Conservation (phyloP, 2,329 filamentous ascomycete genomes). For the Fusarium sp. region DNA sequence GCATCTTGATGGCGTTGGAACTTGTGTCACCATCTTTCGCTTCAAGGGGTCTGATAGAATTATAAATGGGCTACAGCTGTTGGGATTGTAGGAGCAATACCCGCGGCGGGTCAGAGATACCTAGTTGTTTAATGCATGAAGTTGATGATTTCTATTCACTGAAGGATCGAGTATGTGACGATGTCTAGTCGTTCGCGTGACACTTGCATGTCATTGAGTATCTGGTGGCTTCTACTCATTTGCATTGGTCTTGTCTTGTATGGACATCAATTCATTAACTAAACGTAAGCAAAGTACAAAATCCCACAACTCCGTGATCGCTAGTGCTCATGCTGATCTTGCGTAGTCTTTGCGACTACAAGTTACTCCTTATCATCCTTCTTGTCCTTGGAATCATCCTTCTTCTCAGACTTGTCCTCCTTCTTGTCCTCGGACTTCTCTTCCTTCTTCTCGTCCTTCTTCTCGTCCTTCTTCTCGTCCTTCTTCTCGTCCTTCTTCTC, state of each 20-base stretch:
- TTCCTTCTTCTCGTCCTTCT: too few relatives aligned
- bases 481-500: background rate
- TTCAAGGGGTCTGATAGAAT: slow-evolving; percentile 42
- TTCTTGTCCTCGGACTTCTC: background rate
- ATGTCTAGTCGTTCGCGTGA: too few relatives aligned
- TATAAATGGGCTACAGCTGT: slow-evolving; percentile 31
- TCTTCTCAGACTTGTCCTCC: too few relatives aligned
- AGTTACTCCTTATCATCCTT: slow-evolving; percentile 24
- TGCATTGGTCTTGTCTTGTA: background rate
- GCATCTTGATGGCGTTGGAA: slow-evolving; percentile 48
- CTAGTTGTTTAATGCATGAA: slow-evolving; percentile 46
- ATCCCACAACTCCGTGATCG: slow-evolving; percentile 27
- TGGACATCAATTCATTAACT: slow-evolving; percentile 21
- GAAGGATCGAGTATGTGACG: too few relatives aligned
- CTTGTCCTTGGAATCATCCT: slow-evolving; percentile 5
- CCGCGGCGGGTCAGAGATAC: slow-evolving; percentile 43
- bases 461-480: too few relatives aligned
- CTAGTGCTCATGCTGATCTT: slow-evolving; percentile 13
- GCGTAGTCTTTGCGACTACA: background rate
- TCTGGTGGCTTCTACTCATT: too few relatives aligned
- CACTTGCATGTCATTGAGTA: too few relatives aligned
- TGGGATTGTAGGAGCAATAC: slow-evolving; percentile 41
- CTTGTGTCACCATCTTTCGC: slow-evolving; percentile 42
- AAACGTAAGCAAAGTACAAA: background rate
- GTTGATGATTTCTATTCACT: slow-evolving; percentile 31